Conservation (phyloP, 148 eudicot species). For the Bassia scoparia region DNA sequence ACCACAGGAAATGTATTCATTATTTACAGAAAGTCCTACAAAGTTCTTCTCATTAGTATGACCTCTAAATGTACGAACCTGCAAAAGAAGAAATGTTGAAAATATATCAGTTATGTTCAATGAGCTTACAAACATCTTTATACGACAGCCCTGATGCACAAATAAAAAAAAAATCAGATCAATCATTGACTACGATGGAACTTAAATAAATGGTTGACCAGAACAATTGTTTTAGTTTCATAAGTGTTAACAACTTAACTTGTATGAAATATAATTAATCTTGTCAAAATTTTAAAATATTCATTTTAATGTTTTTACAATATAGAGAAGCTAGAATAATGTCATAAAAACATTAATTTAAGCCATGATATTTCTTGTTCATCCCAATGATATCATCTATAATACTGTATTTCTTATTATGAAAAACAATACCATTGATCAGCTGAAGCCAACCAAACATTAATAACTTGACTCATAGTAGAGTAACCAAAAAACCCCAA, state of each 20-base stretch:
- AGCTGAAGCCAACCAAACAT: not conserved
- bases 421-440: not conserved
- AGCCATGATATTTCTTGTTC: too few species aligned
- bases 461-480: not conserved
- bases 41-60: constrained; percentile 89
- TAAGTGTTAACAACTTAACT: too few species aligned
- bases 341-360: too few species aligned
- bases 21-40: constrained; percentile 79
- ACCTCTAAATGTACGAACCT: constrained; percentile 79
- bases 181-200: not conserved
- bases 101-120: not conserved
- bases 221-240: too few species aligned
- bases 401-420: too few species aligned
- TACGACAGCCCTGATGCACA: not conserved
- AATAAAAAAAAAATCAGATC: not conserved
- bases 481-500: not conserved
- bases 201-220: too few species aligned
- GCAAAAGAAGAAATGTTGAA: constrained; percentile 20
- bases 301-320: too few species aligned
- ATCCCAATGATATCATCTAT: too few species aligned
- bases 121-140: not conserved
- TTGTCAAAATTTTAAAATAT: too few species aligned
- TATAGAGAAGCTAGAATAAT: too few species aligned
- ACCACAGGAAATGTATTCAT: constrained; percentile 84
- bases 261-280: too few species aligned